phyloP scores from a whole-genome alignment of 164 flowering plant genomes.

The Paratinospora sagittata region DNA sequence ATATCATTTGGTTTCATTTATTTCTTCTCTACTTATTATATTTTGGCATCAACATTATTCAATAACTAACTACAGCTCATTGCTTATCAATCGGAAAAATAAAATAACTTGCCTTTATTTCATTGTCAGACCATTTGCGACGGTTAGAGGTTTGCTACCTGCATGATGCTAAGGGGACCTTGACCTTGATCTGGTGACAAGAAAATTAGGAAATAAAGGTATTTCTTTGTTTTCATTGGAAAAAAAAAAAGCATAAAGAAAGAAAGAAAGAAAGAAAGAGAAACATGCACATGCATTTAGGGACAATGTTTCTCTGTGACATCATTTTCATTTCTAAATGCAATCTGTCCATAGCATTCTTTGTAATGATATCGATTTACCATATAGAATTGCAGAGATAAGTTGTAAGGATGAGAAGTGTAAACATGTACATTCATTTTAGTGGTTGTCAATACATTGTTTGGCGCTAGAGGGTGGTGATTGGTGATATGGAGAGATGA shows the following conservation, averaged over 20 bases:
- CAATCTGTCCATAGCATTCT: background rate
- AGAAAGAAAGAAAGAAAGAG: background rate
- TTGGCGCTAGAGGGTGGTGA: too few species aligned
- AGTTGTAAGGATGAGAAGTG: too few species aligned
- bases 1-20: too few species aligned
- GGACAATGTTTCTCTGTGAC: background rate
- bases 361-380: background rate
- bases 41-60: too few species aligned
- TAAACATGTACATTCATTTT: too few species aligned
- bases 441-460: too few species aligned
- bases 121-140: conserved; percentile 35
- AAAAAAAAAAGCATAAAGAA: too few species aligned
- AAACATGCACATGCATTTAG: background rate
- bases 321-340: background rate
- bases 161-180: conserved; percentile 32
- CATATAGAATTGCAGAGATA: too few species aligned
- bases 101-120: conserved; percentile 28
- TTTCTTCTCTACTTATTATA: too few species aligned
- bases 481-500: too few species aligned
- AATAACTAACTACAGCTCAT: too few species aligned
- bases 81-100: too few species aligned
- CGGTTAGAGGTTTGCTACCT: conserved; percentile 46
- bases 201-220: conserved; percentile 2
- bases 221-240: background rate
- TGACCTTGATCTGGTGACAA: conserved; percentile 13